A percentile compares a stretch with the other conserved stretches of the same genome.
These are phyloP conservation scores for Aphanocladium album DNA, from an alignment of 2,329 filamentous ascomycete species.

Conservation along the genomic window DNA sequence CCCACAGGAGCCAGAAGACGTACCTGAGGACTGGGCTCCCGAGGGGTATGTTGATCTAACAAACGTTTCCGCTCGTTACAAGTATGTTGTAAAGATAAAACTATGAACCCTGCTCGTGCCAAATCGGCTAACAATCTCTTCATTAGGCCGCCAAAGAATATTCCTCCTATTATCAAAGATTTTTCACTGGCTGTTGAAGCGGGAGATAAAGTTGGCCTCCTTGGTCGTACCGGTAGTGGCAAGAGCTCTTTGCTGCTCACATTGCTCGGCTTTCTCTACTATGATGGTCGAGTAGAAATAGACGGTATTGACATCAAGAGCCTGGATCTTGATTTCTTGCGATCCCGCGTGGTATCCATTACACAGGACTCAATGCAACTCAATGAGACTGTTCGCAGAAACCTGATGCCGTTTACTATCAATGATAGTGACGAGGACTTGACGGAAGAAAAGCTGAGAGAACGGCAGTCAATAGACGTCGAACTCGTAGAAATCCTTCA, in stretches of 20 bases:
- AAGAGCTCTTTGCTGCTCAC: conserved; percentile 1
- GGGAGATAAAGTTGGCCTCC: background rate
- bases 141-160: background rate
- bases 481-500: background rate
- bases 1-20: background rate
- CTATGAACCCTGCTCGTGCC: background rate
- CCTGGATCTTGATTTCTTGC: conserved; percentile 34
- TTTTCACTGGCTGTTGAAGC: background rate
- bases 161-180: background rate
- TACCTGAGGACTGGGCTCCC: background rate
- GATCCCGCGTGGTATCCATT: conserved; percentile 35
- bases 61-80: background rate
- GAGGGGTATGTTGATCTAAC: background rate
- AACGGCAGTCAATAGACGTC: background rate
- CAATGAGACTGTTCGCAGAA: conserved; percentile 38
- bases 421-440: background rate
- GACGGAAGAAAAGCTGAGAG: background rate
- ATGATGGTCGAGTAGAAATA: conserved; percentile 30
- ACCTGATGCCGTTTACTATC: conserved; percentile 24
- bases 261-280: background rate
- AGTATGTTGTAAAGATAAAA: background rate
- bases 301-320: conserved; percentile 36
- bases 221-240: background rate
- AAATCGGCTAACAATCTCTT: background rate
- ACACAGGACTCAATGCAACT: conserved; percentile 43